These are phyloP conservation scores for Pisolithus marmoratus DNA, from an alignment of 768 basidiomycete genomes.

Conservation along the genomic window DNA sequence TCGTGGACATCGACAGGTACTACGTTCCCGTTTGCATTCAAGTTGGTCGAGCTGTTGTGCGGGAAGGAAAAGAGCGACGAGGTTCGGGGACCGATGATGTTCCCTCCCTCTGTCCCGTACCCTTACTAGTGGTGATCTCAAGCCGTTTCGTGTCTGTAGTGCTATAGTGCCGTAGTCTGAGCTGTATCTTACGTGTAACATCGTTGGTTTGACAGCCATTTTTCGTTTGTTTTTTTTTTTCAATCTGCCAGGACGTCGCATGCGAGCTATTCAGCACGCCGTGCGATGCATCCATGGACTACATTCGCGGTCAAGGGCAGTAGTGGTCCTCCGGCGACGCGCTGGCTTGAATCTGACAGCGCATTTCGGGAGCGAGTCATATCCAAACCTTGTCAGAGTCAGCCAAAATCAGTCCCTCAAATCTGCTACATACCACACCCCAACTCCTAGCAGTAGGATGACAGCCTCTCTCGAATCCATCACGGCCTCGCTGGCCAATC, in stretches of 20 bases:
- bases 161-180: not conserved
- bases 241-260: conserved; percentile 13
- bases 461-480: conserved; percentile 24
- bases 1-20: conserved; percentile 42
- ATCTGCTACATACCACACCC: conserved; percentile 10
- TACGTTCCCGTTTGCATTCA: conserved; percentile 70
- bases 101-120: conserved; percentile 50
- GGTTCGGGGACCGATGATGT: conserved; percentile 64
- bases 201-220: not conserved
- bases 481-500: conserved; percentile 39
- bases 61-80: conserved; percentile 58
- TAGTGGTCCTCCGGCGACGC: conserved; percentile 8
- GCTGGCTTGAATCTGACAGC: conserved; percentile 17
- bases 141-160: no score
- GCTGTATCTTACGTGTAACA: conserved; percentile 8
- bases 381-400: conserved; percentile 12
- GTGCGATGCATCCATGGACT: conserved; percentile 20
- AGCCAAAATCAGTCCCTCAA: conserved; percentile 7
- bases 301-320: conserved; percentile 4
- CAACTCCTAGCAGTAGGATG: not conserved
- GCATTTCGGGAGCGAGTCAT: conserved; percentile 21
- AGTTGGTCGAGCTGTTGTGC: conserved; percentile 65
- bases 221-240: conserved; percentile 5
- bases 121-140: conserved; percentile 14
- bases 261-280: conserved; percentile 22